These are phyloP conservation scores for Tolypocladium ovalisporum DNA, from an alignment of 2,329 filamentous ascomycete genomes.

Conservation along the genomic window DNA sequence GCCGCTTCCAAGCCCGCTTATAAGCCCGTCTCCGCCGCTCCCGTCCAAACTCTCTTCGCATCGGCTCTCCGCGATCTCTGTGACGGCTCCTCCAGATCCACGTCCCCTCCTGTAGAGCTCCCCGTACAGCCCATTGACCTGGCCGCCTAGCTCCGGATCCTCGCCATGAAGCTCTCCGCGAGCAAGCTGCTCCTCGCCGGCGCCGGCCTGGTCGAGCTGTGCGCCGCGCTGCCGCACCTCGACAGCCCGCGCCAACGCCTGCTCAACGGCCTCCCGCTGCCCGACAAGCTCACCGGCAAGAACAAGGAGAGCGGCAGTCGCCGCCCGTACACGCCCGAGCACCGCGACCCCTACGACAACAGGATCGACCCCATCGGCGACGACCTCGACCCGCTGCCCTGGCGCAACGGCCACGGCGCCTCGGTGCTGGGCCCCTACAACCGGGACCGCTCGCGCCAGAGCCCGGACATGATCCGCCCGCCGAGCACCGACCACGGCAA, in stretches of 20 bases:
- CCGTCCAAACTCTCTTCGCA: background rate
- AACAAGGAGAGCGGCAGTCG: conserved; percentile 9
- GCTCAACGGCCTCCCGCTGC: conserved; percentile 36
- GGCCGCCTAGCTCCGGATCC: too few relatives aligned
- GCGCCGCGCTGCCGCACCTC: conserved; percentile 18
- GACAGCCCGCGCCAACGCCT: conserved; percentile 47
- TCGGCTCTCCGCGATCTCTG: background rate
- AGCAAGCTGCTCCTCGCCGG: conserved; percentile 15
- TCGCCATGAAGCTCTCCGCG: conserved; percentile 15
- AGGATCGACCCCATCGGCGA: conserved; percentile 51
- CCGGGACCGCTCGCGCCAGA: conserved; percentile 54
- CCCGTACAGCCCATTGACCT: background rate
- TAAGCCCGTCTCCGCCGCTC: background rate
- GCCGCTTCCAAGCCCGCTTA: background rate
- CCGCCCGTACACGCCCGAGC: conserved; percentile 47
- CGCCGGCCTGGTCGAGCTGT: conserved; percentile 9
- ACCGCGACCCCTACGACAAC: conserved; percentile 50
- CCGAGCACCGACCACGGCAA: conserved; percentile 64
- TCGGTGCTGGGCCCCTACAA: conserved; percentile 63
- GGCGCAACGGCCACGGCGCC: conserved; percentile 51
- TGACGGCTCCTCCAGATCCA: background rate
- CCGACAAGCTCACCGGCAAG: conserved; percentile 27
- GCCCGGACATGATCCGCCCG: conserved; percentile 60
- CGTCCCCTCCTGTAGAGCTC: background rate
- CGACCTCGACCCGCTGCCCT: conserved; percentile 53